A percentile compares a stretch with the other conserved stretches of the same genome.
phyloP scores from a whole-genome alignment of 169 alveolate species.

The Cryptosporidium baileyi region DNA sequence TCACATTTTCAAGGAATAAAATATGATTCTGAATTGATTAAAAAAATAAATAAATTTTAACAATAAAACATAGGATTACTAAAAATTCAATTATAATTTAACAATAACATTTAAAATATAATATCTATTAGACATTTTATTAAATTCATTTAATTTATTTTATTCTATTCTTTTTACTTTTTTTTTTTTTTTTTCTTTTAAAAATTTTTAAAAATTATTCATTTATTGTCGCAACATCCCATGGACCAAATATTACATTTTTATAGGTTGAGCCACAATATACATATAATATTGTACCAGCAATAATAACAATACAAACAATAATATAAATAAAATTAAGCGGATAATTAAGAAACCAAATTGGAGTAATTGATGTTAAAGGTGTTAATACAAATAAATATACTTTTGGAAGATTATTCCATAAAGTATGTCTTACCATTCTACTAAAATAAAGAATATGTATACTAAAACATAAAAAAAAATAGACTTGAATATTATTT shows the following conservation, averaged over 20 bases:
- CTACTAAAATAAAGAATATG: slow-evolving; percentile 53
- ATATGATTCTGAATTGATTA: slow-evolving; percentile 33
- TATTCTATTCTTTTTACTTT: no score
- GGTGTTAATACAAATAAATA: slow-evolving; percentile 47
- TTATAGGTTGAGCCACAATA: slow-evolving; percentile 44
- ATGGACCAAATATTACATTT: slow-evolving; percentile 46
- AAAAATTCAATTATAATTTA: no score
- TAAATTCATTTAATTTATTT: no score
- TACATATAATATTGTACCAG: slow-evolving; percentile 38
- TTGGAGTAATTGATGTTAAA: slow-evolving; percentile 38
- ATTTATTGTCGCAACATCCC: slow-evolving; percentile 66
- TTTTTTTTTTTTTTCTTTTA: no score
- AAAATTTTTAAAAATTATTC: not conserved
- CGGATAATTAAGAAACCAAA: slow-evolving; percentile 54
- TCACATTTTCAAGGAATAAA: slow-evolving; percentile 56
- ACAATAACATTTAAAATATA: no score
- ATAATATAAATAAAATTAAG: slow-evolving; percentile 16
- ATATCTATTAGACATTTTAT: no score
- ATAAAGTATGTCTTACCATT: slow-evolving; percentile 34
- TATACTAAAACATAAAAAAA: slow-evolving; percentile 40
- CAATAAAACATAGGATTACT: no score
- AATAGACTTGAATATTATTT: slow-evolving; percentile 55
- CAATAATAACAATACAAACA: slow-evolving; percentile 33
- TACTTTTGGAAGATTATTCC: slow-evolving; percentile 50
- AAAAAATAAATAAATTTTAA: no score